Conservation (phyloP, 2,329 filamentous ascomycete species). For the Helotiales sp. region DNA sequence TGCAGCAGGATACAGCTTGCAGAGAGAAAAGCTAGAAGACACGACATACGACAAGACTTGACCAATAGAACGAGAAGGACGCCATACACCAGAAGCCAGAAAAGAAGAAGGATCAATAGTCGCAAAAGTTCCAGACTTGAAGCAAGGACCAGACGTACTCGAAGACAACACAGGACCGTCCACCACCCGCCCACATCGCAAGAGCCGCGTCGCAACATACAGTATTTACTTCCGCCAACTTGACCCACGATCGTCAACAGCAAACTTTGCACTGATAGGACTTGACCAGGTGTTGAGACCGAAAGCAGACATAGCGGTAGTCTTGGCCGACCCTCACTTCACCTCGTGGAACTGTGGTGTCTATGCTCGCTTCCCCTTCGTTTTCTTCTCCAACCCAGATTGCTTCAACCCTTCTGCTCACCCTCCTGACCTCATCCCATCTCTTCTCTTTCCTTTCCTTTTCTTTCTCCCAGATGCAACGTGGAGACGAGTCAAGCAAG, state of each 20-base stretch:
- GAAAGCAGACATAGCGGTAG: slow-evolving; percentile 7
- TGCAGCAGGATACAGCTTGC: slow-evolving; percentile 3
- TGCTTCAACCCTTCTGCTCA: not conserved
- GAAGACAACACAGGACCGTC: not conserved
- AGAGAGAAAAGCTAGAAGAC: not conserved
- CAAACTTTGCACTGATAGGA: slow-evolving; percentile 2
- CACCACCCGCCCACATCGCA: not conserved
- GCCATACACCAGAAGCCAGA: not conserved
- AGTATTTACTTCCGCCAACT: not conserved
- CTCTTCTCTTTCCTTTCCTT: no score
- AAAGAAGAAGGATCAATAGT: not conserved
- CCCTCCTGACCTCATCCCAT: not conserved
- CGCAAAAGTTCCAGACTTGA: not conserved
- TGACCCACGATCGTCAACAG: slow-evolving; percentile 9
- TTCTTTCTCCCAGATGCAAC: not conserved
- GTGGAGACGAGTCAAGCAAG: slow-evolving; percentile 1
- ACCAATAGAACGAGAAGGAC: not conserved
- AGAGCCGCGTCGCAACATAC: slow-evolving; percentile 5
- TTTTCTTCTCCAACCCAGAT: no score
- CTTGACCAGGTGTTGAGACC: not conserved
- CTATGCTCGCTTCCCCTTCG: not conserved
- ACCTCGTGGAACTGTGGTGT: not conserved
- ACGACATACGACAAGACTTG: not conserved
- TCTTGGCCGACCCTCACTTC: slow-evolving; percentile 4
- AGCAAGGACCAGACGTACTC: no score